These are phyloP conservation scores for Aspergillus floridensis DNA, from an alignment of 2,329 filamentous ascomycete genomes.

Conservation along the genomic window DNA sequence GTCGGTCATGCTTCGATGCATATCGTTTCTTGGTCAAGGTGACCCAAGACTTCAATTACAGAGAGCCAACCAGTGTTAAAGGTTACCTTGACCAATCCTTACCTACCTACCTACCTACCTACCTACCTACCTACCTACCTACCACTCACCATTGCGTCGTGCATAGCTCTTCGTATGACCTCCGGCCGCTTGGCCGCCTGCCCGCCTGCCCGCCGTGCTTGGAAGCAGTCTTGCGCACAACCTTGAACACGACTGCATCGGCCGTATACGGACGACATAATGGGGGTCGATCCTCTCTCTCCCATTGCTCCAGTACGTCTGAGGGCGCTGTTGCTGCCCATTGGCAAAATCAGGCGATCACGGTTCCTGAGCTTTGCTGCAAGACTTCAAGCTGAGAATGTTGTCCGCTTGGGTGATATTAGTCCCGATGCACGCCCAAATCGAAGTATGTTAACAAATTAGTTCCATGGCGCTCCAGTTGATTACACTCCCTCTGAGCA, in stretches of 20 bases:
- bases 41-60: not conserved
- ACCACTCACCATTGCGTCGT: not conserved
- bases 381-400: constrained; percentile 73
- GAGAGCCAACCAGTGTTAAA: not conserved
- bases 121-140: too few relatives aligned
- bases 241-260: constrained; percentile 27
- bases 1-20: not conserved
- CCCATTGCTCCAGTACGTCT: constrained; percentile 89
- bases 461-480: not conserved
- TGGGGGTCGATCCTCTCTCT: constrained; percentile 85
- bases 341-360: constrained; percentile 79
- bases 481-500: not conserved
- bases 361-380: constrained; percentile 77
- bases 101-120: not conserved
- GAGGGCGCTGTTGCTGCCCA: constrained; percentile 79
- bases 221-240: constrained; percentile 35
- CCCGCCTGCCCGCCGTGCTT: constrained; percentile 13
- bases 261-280: constrained; percentile 54
- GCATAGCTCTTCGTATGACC: constrained; percentile 21
- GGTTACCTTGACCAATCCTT: not conserved
- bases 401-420: constrained; percentile 81
- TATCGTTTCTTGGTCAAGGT: not conserved
- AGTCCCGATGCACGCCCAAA: constrained; percentile 80
- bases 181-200: constrained; percentile 19
- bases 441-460: constrained; percentile 62